Percentiles rank a stretch among this genome's conserved stretches.
Evolutionary conservation across 176 grass and related monocot genomes (phyloP).

Genomic region (Triticum turgidum): DNA sequence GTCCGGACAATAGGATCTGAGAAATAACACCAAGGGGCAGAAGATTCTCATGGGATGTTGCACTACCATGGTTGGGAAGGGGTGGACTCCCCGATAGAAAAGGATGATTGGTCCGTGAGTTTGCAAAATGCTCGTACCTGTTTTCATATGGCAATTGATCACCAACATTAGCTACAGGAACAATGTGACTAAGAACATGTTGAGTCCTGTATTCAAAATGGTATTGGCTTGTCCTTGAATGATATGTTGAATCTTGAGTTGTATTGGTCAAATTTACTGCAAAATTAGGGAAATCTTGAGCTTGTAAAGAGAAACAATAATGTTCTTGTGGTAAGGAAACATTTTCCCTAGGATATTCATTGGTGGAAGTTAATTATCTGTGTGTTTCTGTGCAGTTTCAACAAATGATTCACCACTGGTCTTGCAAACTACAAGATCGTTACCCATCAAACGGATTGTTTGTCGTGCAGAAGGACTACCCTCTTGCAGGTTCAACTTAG

Average conservation of each 20-base stretch:
- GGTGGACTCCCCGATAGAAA: constrained; percentile 24
- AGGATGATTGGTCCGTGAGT: not conserved
- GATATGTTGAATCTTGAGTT: constrained; percentile 17
- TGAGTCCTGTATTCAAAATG: not conserved
- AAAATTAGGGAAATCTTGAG: constrained; percentile 19
- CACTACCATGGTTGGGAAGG: constrained; percentile 23
- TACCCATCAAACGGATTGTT: constrained; percentile 63
- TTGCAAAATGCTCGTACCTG: constrained; percentile 5
- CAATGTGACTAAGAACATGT: constrained; percentile 3
- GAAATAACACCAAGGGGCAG: constrained; percentile 11
- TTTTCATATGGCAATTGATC: constrained; percentile 31
- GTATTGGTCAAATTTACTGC: constrained; percentile 22
- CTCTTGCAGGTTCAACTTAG: constrained; percentile 32
- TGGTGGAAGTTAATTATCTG: not conserved
- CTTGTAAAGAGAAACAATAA: constrained; percentile 40
- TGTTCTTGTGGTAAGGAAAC: constrained; percentile 40
- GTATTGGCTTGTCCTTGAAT: constrained; percentile 13
- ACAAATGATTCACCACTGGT: constrained; percentile 12
- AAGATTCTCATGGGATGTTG: constrained; percentile 21
- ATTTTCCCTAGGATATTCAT: constrained; percentile 10
- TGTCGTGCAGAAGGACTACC: constrained; percentile 28
- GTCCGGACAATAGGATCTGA: not conserved
- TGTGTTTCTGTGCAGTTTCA: not conserved
- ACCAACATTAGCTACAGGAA: constrained; percentile 6
- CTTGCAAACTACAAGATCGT: constrained; percentile 47